phyloP scores from a whole-genome alignment of 2,329 filamentous ascomycete species.

The Huntiella moniliformis region DNA sequence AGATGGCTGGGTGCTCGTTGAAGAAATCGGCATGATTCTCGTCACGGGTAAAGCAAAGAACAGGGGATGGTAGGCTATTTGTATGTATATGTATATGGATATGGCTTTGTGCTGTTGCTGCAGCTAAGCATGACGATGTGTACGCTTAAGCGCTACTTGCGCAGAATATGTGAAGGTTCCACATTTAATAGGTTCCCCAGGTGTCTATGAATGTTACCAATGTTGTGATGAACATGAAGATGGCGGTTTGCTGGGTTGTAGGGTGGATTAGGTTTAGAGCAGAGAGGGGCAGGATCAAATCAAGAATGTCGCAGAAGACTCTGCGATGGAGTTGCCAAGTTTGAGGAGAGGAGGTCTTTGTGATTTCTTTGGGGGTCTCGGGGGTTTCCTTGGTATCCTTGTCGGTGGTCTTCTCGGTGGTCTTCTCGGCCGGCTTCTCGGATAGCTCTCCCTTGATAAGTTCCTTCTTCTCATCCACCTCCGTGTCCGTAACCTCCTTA shows the following conservation, averaged over 20 bases:
- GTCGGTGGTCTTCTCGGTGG: background rate
- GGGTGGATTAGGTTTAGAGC: too few relatives aligned
- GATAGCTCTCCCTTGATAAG: background rate
- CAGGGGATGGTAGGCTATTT: background rate
- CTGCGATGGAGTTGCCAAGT: slow-evolving; percentile 11
- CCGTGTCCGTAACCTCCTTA: slow-evolving; percentile 16
- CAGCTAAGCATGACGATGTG: background rate
- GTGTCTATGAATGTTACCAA: slow-evolving; percentile 39
- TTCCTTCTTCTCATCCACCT: background rate
- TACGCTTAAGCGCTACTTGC: background rate
- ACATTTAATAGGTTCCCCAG: slow-evolving; percentile 32
- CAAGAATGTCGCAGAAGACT: slow-evolving; percentile 38
- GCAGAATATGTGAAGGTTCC: background rate
- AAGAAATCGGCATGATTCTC: slow-evolving; percentile 49
- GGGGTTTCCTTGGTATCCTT: too few relatives aligned
- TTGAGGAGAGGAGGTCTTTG: too few relatives aligned
- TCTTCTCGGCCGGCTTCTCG: background rate
- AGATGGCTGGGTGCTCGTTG: slow-evolving; percentile 69
- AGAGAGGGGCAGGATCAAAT: slow-evolving; percentile 30
- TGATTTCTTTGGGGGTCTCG: too few relatives aligned
- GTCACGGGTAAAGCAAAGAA: slow-evolving; percentile 25
- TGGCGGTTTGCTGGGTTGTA: too few relatives aligned
- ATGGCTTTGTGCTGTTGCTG: background rate
- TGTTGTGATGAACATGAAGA: slow-evolving; percentile 42
- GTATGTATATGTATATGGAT: background rate